Conservation (phyloP, 352 stramenopile species). For the Phytophthora quininea region DNA sequence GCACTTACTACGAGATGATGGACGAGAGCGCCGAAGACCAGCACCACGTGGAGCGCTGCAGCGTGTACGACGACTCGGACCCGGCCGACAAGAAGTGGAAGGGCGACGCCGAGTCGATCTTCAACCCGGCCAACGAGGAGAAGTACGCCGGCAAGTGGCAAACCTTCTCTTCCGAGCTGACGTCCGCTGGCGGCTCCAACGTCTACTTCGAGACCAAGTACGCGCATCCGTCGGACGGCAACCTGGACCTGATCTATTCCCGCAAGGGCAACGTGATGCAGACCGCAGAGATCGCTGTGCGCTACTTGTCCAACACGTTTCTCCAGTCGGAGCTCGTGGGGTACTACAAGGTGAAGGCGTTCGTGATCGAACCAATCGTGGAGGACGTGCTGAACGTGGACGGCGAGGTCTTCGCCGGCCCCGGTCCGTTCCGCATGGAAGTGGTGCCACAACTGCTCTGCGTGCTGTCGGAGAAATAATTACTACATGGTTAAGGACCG, state of each 20-base stretch:
- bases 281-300: constrained; percentile 54
- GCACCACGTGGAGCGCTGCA: constrained; percentile 79
- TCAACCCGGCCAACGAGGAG: constrained; percentile 61
- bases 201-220: constrained; percentile 86
- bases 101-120: constrained; percentile 66
- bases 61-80: constrained; percentile 71
- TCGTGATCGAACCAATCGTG: constrained; percentile 70
- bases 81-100: constrained; percentile 55
- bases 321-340: constrained; percentile 61
- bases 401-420: constrained; percentile 68
- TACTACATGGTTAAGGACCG: background rate
- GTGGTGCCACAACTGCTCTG: constrained; percentile 72
- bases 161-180: constrained; percentile 53
- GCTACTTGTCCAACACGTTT: constrained; percentile 63
- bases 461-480: constrained; percentile 82
- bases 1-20: constrained; percentile 76
- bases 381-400: constrained; percentile 80
- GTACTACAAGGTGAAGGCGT: constrained; percentile 82
- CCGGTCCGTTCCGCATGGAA: constrained; percentile 73
- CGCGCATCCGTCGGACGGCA: constrained; percentile 79
- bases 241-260: constrained; percentile 78
- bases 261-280: constrained; percentile 54
- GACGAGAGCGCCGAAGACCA: constrained; percentile 66
- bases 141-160: constrained; percentile 64
- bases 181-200: constrained; percentile 69